Evolutionary conservation across 2,329 filamentous ascomycete species (phyloP).

Genomic region (Pseudocercospora vitis): DNA sequence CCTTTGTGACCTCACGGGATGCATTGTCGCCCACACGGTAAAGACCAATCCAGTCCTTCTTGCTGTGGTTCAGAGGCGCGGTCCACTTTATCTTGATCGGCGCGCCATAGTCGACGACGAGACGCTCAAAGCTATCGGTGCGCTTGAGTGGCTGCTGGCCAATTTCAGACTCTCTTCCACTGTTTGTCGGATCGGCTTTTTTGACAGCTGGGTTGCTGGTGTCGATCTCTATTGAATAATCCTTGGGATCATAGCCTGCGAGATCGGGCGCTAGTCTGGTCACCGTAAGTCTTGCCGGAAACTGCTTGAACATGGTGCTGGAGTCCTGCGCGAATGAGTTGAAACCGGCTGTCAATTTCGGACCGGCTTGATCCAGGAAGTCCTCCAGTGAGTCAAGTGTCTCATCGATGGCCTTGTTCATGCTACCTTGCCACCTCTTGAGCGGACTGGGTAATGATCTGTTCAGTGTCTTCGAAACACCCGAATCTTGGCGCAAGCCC

Average conservation of each 20-base stretch:
- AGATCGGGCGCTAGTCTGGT: conserved; percentile 76
- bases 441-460: conserved; percentile 81
- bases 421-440: conserved; percentile 77
- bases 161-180: conserved; percentile 70
- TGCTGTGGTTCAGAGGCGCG: conserved; percentile 81
- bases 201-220: conserved; percentile 53
- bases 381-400: conserved; percentile 89
- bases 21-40: conserved; percentile 96
- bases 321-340: conserved; percentile 87
- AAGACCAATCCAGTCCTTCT: conserved; percentile 91
- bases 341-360: conserved; percentile 82
- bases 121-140: conserved; percentile 65
- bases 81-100: conserved; percentile 89
- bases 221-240: conserved; percentile 75
- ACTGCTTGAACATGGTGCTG: conserved; percentile 81
- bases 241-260: conserved; percentile 73
- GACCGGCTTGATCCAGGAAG: conserved; percentile 78
- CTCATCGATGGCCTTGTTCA: conserved; percentile 83
- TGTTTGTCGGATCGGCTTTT: conserved; percentile 53
- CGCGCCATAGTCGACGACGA: conserved; percentile 83
- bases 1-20: conserved; percentile 77
- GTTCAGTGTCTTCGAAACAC: conserved; percentile 87
- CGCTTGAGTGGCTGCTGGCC: conserved; percentile 65
- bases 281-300: conserved; percentile 81
- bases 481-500: conserved; percentile 79